phyloP scores from a whole-genome alignment of 2,329 filamentous ascomycete genomes.

The Tolypocladium pustulatum region DNA sequence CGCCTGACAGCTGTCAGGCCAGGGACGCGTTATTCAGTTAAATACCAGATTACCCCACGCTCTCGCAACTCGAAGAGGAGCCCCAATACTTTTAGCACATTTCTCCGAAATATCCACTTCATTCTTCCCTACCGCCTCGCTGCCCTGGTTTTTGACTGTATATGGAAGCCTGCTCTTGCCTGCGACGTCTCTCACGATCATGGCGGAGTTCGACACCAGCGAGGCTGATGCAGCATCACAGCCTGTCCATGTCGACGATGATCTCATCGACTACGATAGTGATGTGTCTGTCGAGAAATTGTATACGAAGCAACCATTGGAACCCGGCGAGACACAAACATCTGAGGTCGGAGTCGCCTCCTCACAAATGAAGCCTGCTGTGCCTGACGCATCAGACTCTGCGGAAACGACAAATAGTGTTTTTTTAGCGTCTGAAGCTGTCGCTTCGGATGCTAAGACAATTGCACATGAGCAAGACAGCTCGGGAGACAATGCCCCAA shows the following conservation, averaged over 20 bases:
- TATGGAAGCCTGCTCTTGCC: neutral
- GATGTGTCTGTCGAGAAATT: constrained; percentile 7
- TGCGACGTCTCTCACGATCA: constrained; percentile 1
- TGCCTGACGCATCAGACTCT: neutral
- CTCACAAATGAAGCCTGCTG: neutral
- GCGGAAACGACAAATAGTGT: neutral
- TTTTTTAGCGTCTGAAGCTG: neutral
- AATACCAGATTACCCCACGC: neutral
- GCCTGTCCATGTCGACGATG: constrained; percentile 16
- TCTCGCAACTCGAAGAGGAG: neutral
- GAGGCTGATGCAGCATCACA: constrained; percentile 19
- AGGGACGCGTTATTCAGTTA: no score
- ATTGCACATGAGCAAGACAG: neutral
- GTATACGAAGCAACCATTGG: neutral
- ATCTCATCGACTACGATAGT: constrained; percentile 27
- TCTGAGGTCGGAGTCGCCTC: neutral
- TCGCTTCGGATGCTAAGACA: neutral
- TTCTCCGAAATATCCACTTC: neutral
- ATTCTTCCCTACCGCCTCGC: neutral
- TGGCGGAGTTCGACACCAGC: constrained; percentile 19
- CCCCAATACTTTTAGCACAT: neutral
- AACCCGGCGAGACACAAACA: neutral
- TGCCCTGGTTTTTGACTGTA: neutral
- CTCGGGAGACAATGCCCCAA: neutral
- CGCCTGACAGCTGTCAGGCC: neutral